Conservation (phyloP, 1,284 basidiomycete species). For the Heterobasidion occidentale region DNA sequence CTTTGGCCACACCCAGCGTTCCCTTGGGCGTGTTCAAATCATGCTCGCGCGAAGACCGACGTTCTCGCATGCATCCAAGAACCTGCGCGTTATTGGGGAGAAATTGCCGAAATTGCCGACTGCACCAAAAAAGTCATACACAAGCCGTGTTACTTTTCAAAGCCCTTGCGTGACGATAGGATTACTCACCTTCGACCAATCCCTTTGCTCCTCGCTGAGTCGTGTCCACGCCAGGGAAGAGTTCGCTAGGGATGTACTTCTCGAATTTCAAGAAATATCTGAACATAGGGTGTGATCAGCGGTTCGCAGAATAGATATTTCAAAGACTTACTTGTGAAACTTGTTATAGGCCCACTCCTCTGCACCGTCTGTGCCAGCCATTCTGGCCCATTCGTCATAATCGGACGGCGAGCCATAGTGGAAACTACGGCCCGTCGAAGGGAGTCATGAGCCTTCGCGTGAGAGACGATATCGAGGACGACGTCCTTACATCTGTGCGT, state of each 20-base stretch:
- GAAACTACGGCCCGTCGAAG: slow-evolving; percentile 34
- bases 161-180: neutral
- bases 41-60: slow-evolving; percentile 39
- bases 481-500: slow-evolving; percentile 48
- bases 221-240: slow-evolving; percentile 38
- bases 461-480: slow-evolving; percentile 6
- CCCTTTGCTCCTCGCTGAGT: slow-evolving; percentile 38
- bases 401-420: slow-evolving; percentile 63
- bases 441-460: too few species aligned
- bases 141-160: neutral
- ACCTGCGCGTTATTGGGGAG: slow-evolving; percentile 31
- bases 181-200: slow-evolving; percentile 32
- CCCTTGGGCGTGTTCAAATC: slow-evolving; percentile 46
- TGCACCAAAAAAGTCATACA: slow-evolving; percentile 7
- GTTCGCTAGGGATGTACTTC: slow-evolving; percentile 36
- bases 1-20: slow-evolving; percentile 43
- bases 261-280: slow-evolving; percentile 63
- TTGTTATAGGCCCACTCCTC: slow-evolving; percentile 55
- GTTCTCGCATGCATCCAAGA: slow-evolving; percentile 38
- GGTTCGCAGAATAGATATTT: neutral
- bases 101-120: slow-evolving; percentile 22
- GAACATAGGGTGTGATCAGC: neutral
- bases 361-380: slow-evolving; percentile 37
- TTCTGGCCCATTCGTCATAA: slow-evolving; percentile 60
- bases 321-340: slow-evolving; percentile 30